These are phyloP conservation scores for Verticillium longisporum DNA, from an alignment of 2,329 filamentous ascomycete genomes.

Conservation along the genomic window DNA sequence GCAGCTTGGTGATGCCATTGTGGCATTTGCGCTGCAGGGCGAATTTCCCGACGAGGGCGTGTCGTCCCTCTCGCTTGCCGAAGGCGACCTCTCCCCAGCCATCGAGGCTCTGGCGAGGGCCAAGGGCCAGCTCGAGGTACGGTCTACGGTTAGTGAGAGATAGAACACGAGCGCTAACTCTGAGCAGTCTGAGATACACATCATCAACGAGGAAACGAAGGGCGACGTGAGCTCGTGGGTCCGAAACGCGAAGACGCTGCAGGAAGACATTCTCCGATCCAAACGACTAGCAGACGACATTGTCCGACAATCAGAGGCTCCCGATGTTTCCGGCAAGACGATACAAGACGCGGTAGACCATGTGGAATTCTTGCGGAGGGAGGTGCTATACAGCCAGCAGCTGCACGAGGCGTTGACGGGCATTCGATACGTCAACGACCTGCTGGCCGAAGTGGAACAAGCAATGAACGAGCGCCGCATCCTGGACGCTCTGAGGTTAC, in stretches of 20 bases:
- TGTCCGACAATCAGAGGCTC: slow-evolving; percentile 65
- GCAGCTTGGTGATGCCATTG: slow-evolving; percentile 30
- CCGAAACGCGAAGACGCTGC: slow-evolving; percentile 72
- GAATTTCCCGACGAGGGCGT: slow-evolving; percentile 31
- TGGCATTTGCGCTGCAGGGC: slow-evolving; percentile 31
- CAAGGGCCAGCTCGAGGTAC: slow-evolving; percentile 32
- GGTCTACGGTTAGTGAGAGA: background rate
- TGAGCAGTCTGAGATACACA: slow-evolving; percentile 60
- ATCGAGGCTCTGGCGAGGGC: slow-evolving; percentile 29
- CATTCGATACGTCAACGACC: slow-evolving; percentile 50
- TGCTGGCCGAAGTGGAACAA: slow-evolving; percentile 56
- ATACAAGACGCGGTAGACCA: slow-evolving; percentile 47
- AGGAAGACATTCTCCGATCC: slow-evolving; percentile 77
- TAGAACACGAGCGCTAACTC: background rate
- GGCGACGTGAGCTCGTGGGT: slow-evolving; percentile 84
- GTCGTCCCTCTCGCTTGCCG: slow-evolving; percentile 27
- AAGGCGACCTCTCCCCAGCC: slow-evolving; percentile 29
- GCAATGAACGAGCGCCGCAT: slow-evolving; percentile 48
- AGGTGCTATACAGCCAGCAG: slow-evolving; percentile 53
- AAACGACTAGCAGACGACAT: slow-evolving; percentile 76
- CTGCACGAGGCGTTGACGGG: slow-evolving; percentile 42
- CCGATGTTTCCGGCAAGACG: slow-evolving; percentile 44
- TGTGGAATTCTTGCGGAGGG: slow-evolving; percentile 48
- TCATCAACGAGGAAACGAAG: slow-evolving; percentile 68
- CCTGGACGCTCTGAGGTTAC: slow-evolving; percentile 47